A percentile compares a stretch with the other conserved stretches of the same genome.
phyloP scores from a whole-genome alignment of 129 eudicot genomes.

The Mikania micrantha region DNA sequence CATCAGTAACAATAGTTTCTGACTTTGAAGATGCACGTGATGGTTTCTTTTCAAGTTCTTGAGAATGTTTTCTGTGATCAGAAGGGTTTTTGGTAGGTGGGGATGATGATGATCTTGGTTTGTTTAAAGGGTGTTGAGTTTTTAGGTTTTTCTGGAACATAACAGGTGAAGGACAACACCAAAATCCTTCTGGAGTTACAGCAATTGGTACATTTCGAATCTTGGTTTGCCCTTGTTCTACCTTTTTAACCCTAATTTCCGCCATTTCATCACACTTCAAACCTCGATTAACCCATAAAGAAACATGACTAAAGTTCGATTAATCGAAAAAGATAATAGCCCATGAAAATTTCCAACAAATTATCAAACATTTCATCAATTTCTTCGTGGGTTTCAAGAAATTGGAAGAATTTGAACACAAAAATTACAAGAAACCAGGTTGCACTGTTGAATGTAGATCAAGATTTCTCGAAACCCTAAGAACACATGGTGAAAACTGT shows the following conservation, averaged over 20 bases:
- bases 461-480: constrained; percentile 22
- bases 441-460: no score
- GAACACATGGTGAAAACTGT: constrained; percentile 29
- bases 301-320: not conserved
- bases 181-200: constrained; percentile 95
- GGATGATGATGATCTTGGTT: constrained; percentile 46
- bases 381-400: no score
- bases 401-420: not conserved
- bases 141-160: constrained; percentile 77
- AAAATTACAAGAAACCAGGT: constrained; percentile 11
- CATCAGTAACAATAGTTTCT: constrained; percentile 29
- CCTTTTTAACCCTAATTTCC: constrained; percentile 58
- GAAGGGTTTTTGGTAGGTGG: constrained; percentile 29
- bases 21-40: constrained; percentile 35
- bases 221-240: constrained; percentile 69
- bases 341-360: constrained; percentile 10
- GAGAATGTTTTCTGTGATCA: constrained; percentile 56
- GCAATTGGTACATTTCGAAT: constrained; percentile 92
- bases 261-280: constrained; percentile 45
- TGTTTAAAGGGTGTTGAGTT: constrained; percentile 44
- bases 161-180: constrained; percentile 98
- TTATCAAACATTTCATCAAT: not conserved
- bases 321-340: not conserved
- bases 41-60: constrained; percentile 42
- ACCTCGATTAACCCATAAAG: constrained; percentile 25